Conservation (phyloP, 2,329 filamentous ascomycete genomes). For the Sphaerulina vaccinii region DNA sequence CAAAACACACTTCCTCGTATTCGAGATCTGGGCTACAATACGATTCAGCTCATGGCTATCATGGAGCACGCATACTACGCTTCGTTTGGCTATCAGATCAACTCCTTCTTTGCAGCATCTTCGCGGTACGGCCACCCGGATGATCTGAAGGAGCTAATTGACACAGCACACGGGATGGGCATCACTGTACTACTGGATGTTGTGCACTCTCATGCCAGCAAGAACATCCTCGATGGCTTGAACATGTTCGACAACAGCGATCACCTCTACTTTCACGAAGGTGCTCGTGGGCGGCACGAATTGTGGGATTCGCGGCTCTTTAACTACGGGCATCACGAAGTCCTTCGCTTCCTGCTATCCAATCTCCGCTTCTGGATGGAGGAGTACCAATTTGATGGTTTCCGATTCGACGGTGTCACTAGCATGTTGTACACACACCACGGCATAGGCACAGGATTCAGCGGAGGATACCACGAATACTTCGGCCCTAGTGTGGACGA, state of each 20-base stretch:
- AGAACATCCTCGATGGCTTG: constrained; percentile 91
- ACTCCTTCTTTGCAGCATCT: constrained; percentile 97
- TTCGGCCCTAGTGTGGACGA: constrained; percentile 88
- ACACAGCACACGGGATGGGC: constrained; percentile 88
- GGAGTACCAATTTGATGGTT: constrained; percentile 93
- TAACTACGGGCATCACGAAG: constrained; percentile 94
- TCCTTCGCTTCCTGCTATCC: constrained; percentile 90
- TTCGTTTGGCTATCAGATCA: constrained; percentile 97
- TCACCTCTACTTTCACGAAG: constrained; percentile 92
- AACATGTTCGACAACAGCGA: constrained; percentile 96
- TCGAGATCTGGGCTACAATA: constrained; percentile 87
- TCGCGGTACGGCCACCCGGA: constrained; percentile 92
- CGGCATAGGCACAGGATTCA: constrained; percentile 97
- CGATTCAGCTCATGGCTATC: constrained; percentile 96
- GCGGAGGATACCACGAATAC: constrained; percentile 96
- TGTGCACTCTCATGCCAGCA: constrained; percentile 96
- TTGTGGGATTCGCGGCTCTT: constrained; percentile 96
- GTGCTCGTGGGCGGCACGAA: constrained; percentile 80
- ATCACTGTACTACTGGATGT: constrained; percentile 90
- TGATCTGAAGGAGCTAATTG: constrained; percentile 93
- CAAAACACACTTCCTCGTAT: constrained; percentile 88
- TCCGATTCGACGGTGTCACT: constrained; percentile 96
- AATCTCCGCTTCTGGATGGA: constrained; percentile 99
- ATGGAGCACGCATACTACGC: constrained; percentile 99
- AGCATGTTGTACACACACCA: constrained; percentile 98